Evolutionary conservation across 192 early-diverging fungal species (phyloP).

Genomic region (Chytriomyces sp.): DNA sequence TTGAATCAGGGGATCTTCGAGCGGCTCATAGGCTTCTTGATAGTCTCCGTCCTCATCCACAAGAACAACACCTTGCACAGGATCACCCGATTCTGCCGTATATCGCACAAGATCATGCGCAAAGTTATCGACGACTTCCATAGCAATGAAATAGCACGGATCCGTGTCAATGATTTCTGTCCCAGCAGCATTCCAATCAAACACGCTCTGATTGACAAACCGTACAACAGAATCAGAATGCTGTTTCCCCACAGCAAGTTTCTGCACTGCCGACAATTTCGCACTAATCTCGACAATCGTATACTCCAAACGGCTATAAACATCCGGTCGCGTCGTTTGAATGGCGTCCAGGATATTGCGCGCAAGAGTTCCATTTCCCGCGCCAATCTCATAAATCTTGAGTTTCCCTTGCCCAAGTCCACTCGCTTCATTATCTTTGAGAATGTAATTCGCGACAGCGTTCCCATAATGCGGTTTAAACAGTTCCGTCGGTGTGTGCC

Average conservation of each 20-base stretch:
- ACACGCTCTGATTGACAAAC: conserved; percentile 89
- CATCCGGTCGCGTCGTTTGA: conserved; percentile 72
- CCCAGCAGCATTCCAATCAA: conserved; percentile 71
- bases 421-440: conserved; percentile 74
- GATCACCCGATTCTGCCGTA: conserved; percentile 70
- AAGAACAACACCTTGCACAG: conserved; percentile 82
- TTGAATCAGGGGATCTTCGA: conserved; percentile 77
- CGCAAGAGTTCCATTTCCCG: conserved; percentile 96
- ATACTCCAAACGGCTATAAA: conserved; percentile 83
- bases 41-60: conserved; percentile 84
- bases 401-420: conserved; percentile 43
- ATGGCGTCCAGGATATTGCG: conserved; percentile 90
- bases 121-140: conserved; percentile 99
- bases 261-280: conserved; percentile 69
- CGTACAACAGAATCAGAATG: conserved; percentile 42
- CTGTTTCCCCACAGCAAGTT: too few species aligned
- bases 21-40: conserved; percentile 81
- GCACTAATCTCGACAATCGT: conserved; percentile 91
- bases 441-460: conserved; percentile 87
- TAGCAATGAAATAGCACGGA: conserved; percentile 89
- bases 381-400: conserved; percentile 93
- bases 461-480: conserved; percentile 95
- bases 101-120: conserved; percentile 95
- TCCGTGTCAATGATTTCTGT: conserved; percentile 61
- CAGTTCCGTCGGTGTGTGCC: too few species aligned